phyloP scores from a whole-genome alignment of 345 rosid genomes.

The Salix koriyanagi region DNA sequence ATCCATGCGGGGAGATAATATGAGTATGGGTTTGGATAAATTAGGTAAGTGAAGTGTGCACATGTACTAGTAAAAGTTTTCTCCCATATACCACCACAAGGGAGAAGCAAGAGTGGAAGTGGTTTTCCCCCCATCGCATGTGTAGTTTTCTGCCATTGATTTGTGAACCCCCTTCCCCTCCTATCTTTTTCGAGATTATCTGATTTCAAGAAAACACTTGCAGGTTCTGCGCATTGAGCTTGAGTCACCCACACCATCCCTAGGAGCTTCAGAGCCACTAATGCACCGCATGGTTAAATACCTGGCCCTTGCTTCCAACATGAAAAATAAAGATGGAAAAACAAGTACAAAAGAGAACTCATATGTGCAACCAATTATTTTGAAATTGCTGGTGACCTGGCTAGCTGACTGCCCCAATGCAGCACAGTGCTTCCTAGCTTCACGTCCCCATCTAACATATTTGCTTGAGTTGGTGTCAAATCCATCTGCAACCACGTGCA shows the following conservation, averaged over 20 bases:
- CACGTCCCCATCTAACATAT: constrained; percentile 77
- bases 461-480: constrained; percentile 73
- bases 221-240: constrained; percentile 81
- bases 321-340: constrained; percentile 70
- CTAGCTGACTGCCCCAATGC: constrained; percentile 74
- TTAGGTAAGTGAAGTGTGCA: no score
- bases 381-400: constrained; percentile 93
- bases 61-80: no score
- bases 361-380: constrained; percentile 66
- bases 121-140: not conserved
- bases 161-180: not conserved
- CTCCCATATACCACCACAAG: no score
- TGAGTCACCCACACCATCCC: constrained; percentile 61
- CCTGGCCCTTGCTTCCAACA: constrained; percentile 78
- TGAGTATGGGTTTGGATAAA: no score
- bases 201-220: constrained; percentile 12
- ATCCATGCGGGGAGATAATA: no score
- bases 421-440: constrained; percentile 80
- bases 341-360: constrained; percentile 37
- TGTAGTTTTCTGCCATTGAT: not conserved
- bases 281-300: constrained; percentile 86
- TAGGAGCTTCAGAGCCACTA: constrained; percentile 81
- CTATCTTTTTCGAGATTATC: not conserved
- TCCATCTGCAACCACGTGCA: constrained; percentile 61
- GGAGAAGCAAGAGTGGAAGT: not conserved